Base-by-base conservation (phyloP, 208 protist species). In the Trypanosoma mega region DNA sequence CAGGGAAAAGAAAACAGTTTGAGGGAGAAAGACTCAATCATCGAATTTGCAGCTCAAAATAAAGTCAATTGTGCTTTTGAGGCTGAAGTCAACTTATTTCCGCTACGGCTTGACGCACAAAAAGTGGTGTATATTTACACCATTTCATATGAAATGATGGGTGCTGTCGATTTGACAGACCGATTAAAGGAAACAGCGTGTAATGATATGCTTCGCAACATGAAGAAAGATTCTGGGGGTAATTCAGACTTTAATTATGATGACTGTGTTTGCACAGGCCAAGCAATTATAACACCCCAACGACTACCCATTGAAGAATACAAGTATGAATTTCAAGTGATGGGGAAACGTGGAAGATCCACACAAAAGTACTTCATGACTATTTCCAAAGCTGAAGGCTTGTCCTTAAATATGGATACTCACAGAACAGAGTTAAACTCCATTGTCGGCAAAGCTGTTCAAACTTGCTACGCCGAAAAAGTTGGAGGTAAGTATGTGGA, bases 141-240 rank as follows among this genome's bases (percentile, higher is more conserved):
- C 34, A 18, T 64, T 23, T 64, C 58, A 0, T 52, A 51, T 46
- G 58, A 64, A 31, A 53, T 64, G 47, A 64, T 47, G 2, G 58
- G 58, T 18, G 44, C 58, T 31, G 24, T 1, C 5, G 58, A 55
- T 46, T 16, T 64, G 0, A 2, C 26, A 33, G 58, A 64, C 26
- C 43, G 33, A 7, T 12, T 64, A 21, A 52, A 54, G 33, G 30
- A 39, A 33, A 45, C 18, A 18, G 58, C 58, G 8, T 64, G 41
- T 4, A 44, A 34, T 16, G 46, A 64, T 12, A 1, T 64, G 1
- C 20, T 64, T 0, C 14, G 20, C 14, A 43, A 52, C 11, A 64
- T 64, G 34, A 52, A 39, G 46, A 54, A 64, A 50, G 33, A 29
- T 20, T 16, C 20, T 18, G 46, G 33, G 1, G n/a, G 41, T 46